Evolutionary conservation across 2,329 filamentous ascomycete genomes (phyloP).

Genomic region (Rugonectria rugulosa): DNA sequence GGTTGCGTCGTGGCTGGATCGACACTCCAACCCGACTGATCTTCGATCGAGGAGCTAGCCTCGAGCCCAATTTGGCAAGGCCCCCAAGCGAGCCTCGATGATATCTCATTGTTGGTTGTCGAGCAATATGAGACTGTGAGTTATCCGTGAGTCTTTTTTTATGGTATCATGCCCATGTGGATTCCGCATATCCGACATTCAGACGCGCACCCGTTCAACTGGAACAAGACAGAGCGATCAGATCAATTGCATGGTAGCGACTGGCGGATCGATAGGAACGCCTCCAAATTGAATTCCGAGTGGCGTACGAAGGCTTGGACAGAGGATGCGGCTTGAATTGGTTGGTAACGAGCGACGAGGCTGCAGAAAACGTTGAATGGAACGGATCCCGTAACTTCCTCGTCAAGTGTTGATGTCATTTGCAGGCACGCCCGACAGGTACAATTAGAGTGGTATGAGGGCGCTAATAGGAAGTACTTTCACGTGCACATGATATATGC

Average conservation of each 20-base stretch:
- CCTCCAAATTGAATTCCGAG: background rate
- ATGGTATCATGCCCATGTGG: slow-evolving; percentile 8
- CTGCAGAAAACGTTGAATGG: slow-evolving; percentile 30
- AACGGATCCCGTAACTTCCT: slow-evolving; percentile 16
- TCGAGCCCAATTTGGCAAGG: slow-evolving; percentile 18
- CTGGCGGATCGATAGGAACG: background rate
- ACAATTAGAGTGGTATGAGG: slow-evolving; percentile 21
- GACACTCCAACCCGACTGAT: slow-evolving; percentile 16
- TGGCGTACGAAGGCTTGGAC: too few relatives aligned
- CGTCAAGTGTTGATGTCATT: slow-evolving; percentile 38
- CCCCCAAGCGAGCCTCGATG: slow-evolving; percentile 33
- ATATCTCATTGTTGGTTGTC: slow-evolving; percentile 33
- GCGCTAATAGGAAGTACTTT: slow-evolving; percentile 15
- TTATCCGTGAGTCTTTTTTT: background rate
- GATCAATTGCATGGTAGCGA: slow-evolving; percentile 10
- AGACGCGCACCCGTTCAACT: background rate
- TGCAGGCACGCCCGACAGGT: slow-evolving; percentile 26
- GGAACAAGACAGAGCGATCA: background rate
- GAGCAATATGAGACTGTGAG: background rate
- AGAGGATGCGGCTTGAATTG: background rate
- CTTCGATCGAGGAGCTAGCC: slow-evolving; percentile 28
- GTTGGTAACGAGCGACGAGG: slow-evolving; percentile 23
- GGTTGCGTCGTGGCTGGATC: slow-evolving; percentile 22
- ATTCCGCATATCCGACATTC: background rate
- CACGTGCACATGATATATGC: too few relatives aligned